phyloP scores from a whole-genome alignment of 345 rosid species.

The Linum usitatissimum region DNA sequence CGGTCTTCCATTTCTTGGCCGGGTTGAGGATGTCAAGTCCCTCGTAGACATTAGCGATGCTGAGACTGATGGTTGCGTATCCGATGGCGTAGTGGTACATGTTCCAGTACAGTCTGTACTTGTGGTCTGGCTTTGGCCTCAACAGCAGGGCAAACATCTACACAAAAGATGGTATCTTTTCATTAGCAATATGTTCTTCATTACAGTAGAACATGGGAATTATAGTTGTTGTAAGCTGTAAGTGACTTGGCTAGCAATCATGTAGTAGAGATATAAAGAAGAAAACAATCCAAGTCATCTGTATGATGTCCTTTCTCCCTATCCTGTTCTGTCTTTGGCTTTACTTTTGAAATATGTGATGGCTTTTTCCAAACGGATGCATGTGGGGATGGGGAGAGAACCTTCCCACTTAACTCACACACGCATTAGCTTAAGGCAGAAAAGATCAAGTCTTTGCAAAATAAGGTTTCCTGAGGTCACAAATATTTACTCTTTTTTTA shows the following conservation, averaged over 20 bases:
- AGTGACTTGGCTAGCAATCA: neutral
- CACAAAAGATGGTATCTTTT: neutral
- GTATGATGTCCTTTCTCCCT: neutral
- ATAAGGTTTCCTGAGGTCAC: neutral
- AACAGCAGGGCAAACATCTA: constrained; percentile 65
- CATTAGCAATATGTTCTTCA: neutral
- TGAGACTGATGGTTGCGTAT: constrained; percentile 43
- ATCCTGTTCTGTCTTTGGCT: neutral
- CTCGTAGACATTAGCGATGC: constrained; percentile 54
- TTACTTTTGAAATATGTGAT: too few species aligned
- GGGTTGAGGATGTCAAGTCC: constrained; percentile 61
- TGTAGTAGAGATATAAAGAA: neutral
- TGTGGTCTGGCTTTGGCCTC: constrained; percentile 86
- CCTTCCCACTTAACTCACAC: neutral
- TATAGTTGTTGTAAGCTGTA: neutral
- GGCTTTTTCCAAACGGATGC: neutral
- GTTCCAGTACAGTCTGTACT: constrained; percentile 76
- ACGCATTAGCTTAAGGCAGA: neutral
- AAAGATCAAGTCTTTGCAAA: neutral
- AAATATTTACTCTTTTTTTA: neutral
- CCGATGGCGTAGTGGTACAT: constrained; percentile 74
- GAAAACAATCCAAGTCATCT: neutral
- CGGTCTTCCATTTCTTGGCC: constrained; percentile 42
- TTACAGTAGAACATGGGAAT: neutral
- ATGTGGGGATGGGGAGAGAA: neutral